Conservation (phyloP, 2,329 filamentous ascomycete species). For the Sclerotinia minor region DNA sequence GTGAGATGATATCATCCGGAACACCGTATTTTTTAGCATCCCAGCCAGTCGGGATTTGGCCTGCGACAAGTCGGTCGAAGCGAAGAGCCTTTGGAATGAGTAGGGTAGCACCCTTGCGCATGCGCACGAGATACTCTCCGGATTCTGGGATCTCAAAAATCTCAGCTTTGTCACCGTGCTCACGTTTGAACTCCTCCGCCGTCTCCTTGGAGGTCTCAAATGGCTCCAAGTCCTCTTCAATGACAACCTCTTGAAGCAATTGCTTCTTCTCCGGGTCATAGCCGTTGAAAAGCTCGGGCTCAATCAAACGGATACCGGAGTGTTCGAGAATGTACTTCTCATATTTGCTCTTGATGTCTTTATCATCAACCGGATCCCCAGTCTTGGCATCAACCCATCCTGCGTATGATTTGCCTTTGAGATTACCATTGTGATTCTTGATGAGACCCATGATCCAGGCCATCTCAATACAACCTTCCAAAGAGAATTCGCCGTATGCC, state of each 20-base stretch:
- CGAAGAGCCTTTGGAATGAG: conserved; percentile 96
- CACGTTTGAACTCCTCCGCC: conserved; percentile 92
- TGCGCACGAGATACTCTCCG: conserved; percentile 88
- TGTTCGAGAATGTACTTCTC: conserved; percentile 97
- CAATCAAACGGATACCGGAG: conserved; percentile 94
- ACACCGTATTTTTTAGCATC: conserved; percentile 95
- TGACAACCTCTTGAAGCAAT: conserved; percentile 94
- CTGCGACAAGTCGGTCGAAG: conserved; percentile 95
- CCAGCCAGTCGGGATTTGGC: conserved; percentile 96
- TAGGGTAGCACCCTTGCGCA: conserved; percentile 93
- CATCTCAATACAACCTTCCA: conserved; percentile 98
- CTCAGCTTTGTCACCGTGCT: conserved; percentile 97
- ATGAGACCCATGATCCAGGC: conserved; percentile 99
- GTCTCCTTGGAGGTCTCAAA: conserved; percentile 98
- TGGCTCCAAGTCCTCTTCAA: conserved; percentile 93
- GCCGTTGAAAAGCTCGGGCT: conserved; percentile 93
- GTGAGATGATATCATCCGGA: conserved; percentile 94
- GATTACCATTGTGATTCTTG: conserved; percentile 93
- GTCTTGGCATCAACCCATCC: conserved; percentile 96
- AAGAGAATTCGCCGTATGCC: conserved; percentile 90
- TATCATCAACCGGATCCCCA: conserved; percentile 93
- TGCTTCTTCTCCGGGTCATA: conserved; percentile 99
- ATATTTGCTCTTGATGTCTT: conserved; percentile 96
- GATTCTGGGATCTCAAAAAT: conserved; percentile 93
- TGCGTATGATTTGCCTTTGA: conserved; percentile 95